phyloP scores from a whole-genome alignment of 2,329 filamentous ascomycete genomes.

The Cladophialophora yegresii region DNA sequence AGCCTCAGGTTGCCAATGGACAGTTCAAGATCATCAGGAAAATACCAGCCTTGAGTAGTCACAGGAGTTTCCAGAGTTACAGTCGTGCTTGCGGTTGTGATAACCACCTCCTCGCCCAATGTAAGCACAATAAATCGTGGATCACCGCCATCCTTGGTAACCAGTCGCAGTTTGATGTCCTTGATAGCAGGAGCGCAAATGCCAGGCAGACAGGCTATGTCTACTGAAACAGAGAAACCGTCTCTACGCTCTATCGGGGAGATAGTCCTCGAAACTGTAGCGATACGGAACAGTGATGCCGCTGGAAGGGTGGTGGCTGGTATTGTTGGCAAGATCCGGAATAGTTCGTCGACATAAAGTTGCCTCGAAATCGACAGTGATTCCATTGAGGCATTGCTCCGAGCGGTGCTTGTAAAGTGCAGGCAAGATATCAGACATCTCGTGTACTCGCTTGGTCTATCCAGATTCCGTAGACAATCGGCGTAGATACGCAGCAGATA shows the following conservation, averaged over 20 bases:
- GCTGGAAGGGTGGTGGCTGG: conserved; percentile 69
- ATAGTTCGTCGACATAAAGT: conserved; percentile 46
- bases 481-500: conserved; percentile 85
- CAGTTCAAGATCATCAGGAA: conserved; percentile 27
- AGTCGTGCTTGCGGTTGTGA: conserved; percentile 57
- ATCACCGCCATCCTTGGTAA: conserved; percentile 33
- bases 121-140: conserved; percentile 61
- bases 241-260: conserved; percentile 71
- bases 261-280: conserved; percentile 69
- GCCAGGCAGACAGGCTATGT: conserved; percentile 13
- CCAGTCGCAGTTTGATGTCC: conserved; percentile 26
- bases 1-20: conserved; percentile 32
- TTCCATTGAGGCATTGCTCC: conserved; percentile 45
- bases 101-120: conserved; percentile 50
- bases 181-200: conserved; percentile 16
- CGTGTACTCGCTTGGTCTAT: conserved; percentile 76
- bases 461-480: conserved; percentile 74
- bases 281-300: conserved; percentile 69
- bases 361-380: conserved; percentile 39
- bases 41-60: conserved; percentile 34
- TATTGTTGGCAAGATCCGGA: conserved; percentile 53
- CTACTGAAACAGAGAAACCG: conserved; percentile 70
- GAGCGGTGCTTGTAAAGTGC: conserved; percentile 48
- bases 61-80: conserved; percentile 37
- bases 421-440: conserved; percentile 61